A percentile compares a stretch with the other conserved stretches of the same genome.
phyloP scores from a whole-genome alignment of 805 yeast species.

The Sungouiella thailandica region DNA sequence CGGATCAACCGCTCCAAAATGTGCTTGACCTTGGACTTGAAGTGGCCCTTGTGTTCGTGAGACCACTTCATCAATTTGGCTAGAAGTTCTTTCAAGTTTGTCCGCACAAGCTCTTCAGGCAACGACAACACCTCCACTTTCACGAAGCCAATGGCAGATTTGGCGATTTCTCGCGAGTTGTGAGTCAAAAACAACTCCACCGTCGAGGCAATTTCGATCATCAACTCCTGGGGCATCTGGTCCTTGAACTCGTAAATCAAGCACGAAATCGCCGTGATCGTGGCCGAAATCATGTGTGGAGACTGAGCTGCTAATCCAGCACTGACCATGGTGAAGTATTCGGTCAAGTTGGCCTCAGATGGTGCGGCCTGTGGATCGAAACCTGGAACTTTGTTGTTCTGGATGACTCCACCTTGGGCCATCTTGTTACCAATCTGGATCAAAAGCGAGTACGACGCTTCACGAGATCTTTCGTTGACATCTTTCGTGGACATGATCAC shows the following conservation, averaged over 20 bases:
- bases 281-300: constrained; percentile 95
- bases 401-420: constrained; percentile 63
- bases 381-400: constrained; percentile 61
- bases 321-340: constrained; percentile 86
- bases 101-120: constrained; percentile 69
- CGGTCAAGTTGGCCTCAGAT: constrained; percentile 64
- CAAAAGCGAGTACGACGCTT: constrained; percentile 67
- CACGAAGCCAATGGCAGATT: constrained; percentile 89
- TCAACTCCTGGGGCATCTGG: constrained; percentile 51
- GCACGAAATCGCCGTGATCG: constrained; percentile 82
- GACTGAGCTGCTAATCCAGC: constrained; percentile 95
- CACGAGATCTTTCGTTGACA: constrained; percentile 87
- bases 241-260: constrained; percentile 80
- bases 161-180: constrained; percentile 88
- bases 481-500: constrained; percentile 88
- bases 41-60: constrained; percentile 92
- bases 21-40: constrained; percentile 89
- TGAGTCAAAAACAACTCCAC: constrained; percentile 88
- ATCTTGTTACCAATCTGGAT: constrained; percentile 78
- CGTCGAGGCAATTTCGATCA: constrained; percentile 76
- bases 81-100: constrained; percentile 61
- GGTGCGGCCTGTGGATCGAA: constrained; percentile 60
- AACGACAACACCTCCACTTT: constrained; percentile 82
- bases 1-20: constrained; percentile 87
- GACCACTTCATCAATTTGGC: constrained; percentile 84